These are phyloP conservation scores for Strobilomyces dryophilus DNA, from an alignment of 768 basidiomycete genomes.

Conservation along the genomic window DNA sequence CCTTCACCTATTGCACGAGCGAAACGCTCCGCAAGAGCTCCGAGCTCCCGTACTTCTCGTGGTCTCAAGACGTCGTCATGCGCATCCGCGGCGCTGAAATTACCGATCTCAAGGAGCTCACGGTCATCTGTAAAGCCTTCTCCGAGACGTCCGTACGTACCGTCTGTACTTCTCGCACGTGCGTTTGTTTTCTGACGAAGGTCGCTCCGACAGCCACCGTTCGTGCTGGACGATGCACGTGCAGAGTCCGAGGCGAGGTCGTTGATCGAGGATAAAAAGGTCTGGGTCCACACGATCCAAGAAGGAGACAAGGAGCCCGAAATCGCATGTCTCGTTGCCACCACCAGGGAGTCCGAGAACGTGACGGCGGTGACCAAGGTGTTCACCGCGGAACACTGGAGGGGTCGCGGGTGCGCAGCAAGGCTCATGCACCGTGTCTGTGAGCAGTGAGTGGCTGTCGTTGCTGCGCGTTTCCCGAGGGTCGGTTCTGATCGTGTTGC, in stretches of 20 bases:
- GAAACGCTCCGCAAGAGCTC: slow-evolving; percentile 30
- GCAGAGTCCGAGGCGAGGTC: slow-evolving; percentile 49
- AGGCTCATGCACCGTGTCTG: slow-evolving; percentile 57
- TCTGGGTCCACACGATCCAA: slow-evolving; percentile 57
- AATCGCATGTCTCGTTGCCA: slow-evolving; percentile 65
- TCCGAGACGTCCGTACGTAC: slow-evolving; percentile 54
- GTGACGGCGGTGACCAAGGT: slow-evolving; percentile 73
- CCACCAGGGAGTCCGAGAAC: slow-evolving; percentile 54
- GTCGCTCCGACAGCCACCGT: slow-evolving; percentile 45
- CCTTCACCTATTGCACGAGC: slow-evolving; percentile 51
- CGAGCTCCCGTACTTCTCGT: background rate
- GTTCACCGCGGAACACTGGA: slow-evolving; percentile 51
- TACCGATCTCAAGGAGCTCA: slow-evolving; percentile 32
- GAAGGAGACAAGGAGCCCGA: slow-evolving; percentile 22
- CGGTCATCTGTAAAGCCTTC: slow-evolving; percentile 50
- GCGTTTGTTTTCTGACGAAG: background rate
- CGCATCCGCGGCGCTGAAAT: slow-evolving; percentile 32
- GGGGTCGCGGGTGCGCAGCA: slow-evolving; percentile 54
- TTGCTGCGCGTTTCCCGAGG: background rate
- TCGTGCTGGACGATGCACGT: slow-evolving; percentile 37
- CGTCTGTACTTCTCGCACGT: background rate
- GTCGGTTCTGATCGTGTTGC: slow-evolving; percentile 1
- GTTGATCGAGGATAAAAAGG: slow-evolving; percentile 43
- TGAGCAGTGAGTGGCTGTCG: slow-evolving; percentile 39
- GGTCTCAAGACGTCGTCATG: slow-evolving; percentile 17